Evolutionary conservation across 139 green algal species (phyloP).

Genomic region (Choricystis sp.): DNA sequence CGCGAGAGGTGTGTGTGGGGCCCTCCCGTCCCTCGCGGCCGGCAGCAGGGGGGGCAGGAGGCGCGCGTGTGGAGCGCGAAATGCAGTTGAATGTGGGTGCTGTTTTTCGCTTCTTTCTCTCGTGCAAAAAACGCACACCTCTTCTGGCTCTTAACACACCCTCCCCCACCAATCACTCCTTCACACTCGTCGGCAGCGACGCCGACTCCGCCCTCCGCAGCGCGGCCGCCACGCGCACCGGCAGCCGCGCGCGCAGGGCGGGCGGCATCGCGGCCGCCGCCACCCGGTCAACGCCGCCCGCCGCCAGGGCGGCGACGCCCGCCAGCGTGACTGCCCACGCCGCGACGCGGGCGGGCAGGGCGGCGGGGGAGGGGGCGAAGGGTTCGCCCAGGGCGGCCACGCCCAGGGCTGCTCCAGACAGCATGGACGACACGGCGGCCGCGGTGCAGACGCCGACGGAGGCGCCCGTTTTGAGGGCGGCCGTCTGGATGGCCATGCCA

Average conservation of each 20-base stretch:
- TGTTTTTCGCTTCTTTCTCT: no score
- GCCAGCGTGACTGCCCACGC: conserved; percentile 36
- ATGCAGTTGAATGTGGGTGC: no score
- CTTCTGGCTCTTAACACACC: no score
- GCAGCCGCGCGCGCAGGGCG: neutral
- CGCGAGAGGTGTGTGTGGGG: no score
- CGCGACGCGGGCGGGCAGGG: conserved; percentile 17
- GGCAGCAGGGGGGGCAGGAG: no score
- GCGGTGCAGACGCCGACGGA: conserved; percentile 64
- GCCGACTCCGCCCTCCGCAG: neutral
- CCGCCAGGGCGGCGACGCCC: conserved; percentile 34
- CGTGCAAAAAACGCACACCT: no score
- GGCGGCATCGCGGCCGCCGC: neutral
- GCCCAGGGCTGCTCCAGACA: conserved; percentile 46
- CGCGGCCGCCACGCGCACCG: neutral
- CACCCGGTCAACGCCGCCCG: conserved; percentile 3
- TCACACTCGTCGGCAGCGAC: no score
- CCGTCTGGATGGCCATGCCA: conserved; percentile 67
- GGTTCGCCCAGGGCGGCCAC: conserved; percentile 53
- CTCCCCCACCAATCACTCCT: no score
- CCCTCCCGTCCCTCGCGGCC: no score
- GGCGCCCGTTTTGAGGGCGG: conserved; percentile 62
- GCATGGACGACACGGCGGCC: conserved; percentile 60
- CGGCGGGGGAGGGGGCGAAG: conserved; percentile 19
- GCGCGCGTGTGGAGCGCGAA: no score